A percentile compares a stretch with the other conserved stretches of the same genome.
Conservation (phyloP, 2,329 filamentous ascomycete species). For the Trichophaea hybrida region DNA sequence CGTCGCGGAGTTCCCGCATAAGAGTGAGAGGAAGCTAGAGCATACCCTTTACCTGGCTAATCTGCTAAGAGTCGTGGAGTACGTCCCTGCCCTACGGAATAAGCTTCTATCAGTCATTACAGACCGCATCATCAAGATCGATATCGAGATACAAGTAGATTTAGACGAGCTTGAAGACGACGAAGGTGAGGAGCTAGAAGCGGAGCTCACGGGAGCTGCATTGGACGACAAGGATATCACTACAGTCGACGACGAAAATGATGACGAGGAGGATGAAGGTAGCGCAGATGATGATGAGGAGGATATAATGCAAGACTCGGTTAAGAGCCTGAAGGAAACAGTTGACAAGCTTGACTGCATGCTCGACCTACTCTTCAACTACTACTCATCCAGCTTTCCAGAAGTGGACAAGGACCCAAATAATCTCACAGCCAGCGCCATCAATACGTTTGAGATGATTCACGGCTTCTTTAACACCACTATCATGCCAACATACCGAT, state of each 20-base stretch:
- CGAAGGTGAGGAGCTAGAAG: slow-evolving; percentile 47
- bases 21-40: slow-evolving; percentile 59
- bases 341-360: slow-evolving; percentile 85
- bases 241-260: slow-evolving; percentile 25
- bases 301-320: slow-evolving; percentile 40
- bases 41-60: slow-evolving; percentile 84
- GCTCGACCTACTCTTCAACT: slow-evolving; percentile 71
- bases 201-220: slow-evolving; percentile 46
- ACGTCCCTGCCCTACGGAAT: slow-evolving; percentile 61
- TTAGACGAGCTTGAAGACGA: slow-evolving; percentile 77
- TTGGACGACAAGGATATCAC: slow-evolving; percentile 36
- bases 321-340: slow-evolving; percentile 59
- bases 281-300: slow-evolving; percentile 18
- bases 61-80: slow-evolving; percentile 59
- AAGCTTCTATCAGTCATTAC: slow-evolving; percentile 74
- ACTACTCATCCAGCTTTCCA: slow-evolving; percentile 61
- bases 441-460: slow-evolving; percentile 62
- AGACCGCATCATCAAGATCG: slow-evolving; percentile 78
- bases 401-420: slow-evolving; percentile 39
- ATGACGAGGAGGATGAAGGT: slow-evolving; percentile 34
- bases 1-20: slow-evolving; percentile 53
- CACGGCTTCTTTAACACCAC: slow-evolving; percentile 74
- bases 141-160: slow-evolving; percentile 88
- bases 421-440: slow-evolving; percentile 40
- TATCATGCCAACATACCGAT: slow-evolving; percentile 80